Base-by-base conservation (phyloP, 768 basidiomycete species). In the Amanita fuliginea region DNA sequence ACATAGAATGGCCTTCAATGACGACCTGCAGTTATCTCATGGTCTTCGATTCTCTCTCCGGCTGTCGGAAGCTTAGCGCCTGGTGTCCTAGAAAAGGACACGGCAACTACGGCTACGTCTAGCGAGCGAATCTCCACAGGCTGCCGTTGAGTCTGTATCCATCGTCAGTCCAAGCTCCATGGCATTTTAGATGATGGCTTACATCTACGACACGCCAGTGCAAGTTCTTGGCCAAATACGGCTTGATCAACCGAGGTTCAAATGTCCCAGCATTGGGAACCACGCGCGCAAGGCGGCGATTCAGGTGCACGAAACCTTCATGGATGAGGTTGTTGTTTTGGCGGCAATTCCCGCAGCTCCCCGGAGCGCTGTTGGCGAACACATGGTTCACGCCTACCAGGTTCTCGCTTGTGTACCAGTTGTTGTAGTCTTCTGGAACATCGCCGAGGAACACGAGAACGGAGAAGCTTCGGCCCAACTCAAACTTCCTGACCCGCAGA, bases 291-390 rank as follows among this genome's bases (percentile, higher is more conserved):
- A 76, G 64, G 3, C 56, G 64, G 0, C 62, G 51, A 39, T 70
- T 69, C 28, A 76, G 60, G 52, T 70, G 72, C 4, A 76, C 67
- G 56, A 71, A 75, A 4, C 72, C 73, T 55, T 74, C 72, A 18
- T 61, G 57, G 21, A 65, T 53, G 16, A 65, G 36, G 40, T 67
- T 61, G 5, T 36, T 51, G 36, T 68, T 60, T 1, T 57, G 53
- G 28, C 58, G 56, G 56, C 71, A 74, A 53, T 74, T 74, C 16
- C 60, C 66, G 53, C 75, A 75, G 7, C 59, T 60, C 6, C 60
- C 63, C 8, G 60, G 58, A 4, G 50, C 52, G 35, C 57, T 63
- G 33, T 60, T 62, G 14, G 70, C 72, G 54, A 76, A 76, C 19
- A 65, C 68, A 49, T 64, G 58, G 57, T 72, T 68, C 1, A 67